These are phyloP conservation scores for Fusarium musae DNA, from an alignment of 2,329 filamentous ascomycete species.

Conservation along the genomic window DNA sequence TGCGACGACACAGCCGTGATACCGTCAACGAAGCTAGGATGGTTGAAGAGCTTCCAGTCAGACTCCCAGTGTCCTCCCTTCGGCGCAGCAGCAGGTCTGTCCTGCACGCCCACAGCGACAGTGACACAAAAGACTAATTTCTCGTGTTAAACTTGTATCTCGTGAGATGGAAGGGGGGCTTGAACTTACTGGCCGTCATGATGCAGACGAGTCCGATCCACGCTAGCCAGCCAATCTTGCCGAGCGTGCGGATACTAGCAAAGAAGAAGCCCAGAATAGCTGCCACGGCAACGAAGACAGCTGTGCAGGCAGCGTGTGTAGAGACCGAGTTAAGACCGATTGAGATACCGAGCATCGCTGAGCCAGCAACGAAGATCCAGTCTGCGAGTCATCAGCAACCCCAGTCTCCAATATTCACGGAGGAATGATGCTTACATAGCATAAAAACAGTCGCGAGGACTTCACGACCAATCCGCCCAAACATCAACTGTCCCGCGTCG, in stretches of 20 bases:
- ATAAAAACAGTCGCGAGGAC: conserved; percentile 51
- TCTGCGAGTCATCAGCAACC: not conserved
- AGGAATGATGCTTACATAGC: conserved; percentile 46
- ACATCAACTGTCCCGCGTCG: conserved; percentile 61
- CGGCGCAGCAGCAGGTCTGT: conserved; percentile 26
- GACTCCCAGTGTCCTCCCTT: conserved; percentile 41
- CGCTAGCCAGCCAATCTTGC: conserved; percentile 49
- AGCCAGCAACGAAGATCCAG: conserved; percentile 32
- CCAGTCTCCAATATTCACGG: accelerated
- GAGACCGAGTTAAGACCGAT: conserved; percentile 56
- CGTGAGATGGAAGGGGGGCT: not conserved
- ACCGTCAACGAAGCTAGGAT: conserved; percentile 47
- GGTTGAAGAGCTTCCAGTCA: conserved; percentile 46
- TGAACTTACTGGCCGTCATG: conserved; percentile 29
- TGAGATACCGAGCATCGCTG: conserved; percentile 48
- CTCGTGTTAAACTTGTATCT: not conserved
- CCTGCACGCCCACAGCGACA: conserved; percentile 26
- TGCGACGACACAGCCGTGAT: conserved; percentile 48
- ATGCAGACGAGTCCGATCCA: conserved; percentile 43
- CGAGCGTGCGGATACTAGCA: conserved; percentile 48
- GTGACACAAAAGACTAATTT: conserved; percentile 30
- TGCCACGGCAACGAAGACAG: conserved; percentile 53
- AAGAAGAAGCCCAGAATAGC: conserved; percentile 45
- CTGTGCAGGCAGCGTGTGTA: conserved; percentile 53
- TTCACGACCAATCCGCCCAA: conserved; percentile 58